phyloP scores from a whole-genome alignment of 2,329 filamentous ascomycete species.

The Fusarium devonianum region DNA sequence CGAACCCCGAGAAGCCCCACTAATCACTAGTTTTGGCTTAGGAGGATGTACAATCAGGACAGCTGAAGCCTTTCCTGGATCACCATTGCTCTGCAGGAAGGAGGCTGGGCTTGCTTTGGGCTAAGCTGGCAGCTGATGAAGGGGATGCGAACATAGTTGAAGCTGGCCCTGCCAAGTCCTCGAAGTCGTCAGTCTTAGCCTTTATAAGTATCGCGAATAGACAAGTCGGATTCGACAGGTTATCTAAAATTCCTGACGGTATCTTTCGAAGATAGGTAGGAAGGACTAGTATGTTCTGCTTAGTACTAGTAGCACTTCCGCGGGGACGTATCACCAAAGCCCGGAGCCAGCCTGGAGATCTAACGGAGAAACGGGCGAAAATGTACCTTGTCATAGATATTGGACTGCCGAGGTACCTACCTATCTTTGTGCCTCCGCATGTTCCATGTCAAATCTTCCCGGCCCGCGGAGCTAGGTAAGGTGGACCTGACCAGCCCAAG shows the following conservation, averaged over 20 bases:
- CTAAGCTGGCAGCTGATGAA: neutral
- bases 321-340: neutral
- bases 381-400: neutral
- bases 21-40: too few species aligned
- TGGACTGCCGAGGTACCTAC: neutral
- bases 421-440: neutral
- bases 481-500: constrained; percentile 1
- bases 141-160: neutral
- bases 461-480: constrained; percentile 11
- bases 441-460: neutral
- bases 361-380: constrained; percentile 4
- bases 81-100: too few species aligned
- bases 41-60: too few species aligned
- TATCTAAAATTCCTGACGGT: too few species aligned
- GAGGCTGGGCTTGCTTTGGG: neutral
- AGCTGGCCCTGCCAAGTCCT: neutral
- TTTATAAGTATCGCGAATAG: too few species aligned
- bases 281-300: too few species aligned
- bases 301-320: too few species aligned
- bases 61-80: too few species aligned
- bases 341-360: neutral
- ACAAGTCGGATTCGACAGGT: too few species aligned
- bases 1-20: too few species aligned
- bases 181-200: too few species aligned
- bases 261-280: too few species aligned